Evolutionary conservation across 129 eudicot genomes (phyloP), one percentile per base, ranked within the genome.

Genomic region (Helichrysum umbraculigerum): DNA sequence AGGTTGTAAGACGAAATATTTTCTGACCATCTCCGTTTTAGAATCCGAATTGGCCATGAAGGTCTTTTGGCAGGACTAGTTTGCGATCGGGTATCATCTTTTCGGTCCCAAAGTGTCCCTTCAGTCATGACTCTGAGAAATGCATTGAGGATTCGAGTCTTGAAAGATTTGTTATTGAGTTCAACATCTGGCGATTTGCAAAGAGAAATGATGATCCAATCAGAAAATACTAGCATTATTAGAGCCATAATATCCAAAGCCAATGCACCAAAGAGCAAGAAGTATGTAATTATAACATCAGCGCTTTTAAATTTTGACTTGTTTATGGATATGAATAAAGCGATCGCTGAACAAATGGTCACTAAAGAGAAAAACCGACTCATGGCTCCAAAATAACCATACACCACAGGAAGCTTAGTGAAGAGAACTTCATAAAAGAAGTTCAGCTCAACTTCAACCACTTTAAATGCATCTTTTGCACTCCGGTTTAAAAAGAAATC

Each of bases 341-440:
- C 12, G 17, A 83, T 73, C 0, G 87, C 64, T 28, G 68, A 52
- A 29, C 75, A 73, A 72, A 73, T 28, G 0, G 82, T 63, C 1
- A 28, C 42, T 44, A 44, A 7, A 1, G 52, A 44, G 12, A 44
- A 44, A 44, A 33, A 33, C 35, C 35, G 35, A 33, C 20, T 52
- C 35, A 33, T 5, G 6, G 35, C 35, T 33, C 35, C 35, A 33
- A 33, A 33, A 33, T 33, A 7, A 29, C 60, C 61, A 34, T 72
- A 81, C 62, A 82, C 72, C 71, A 86, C 84, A 0, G 80, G 65
- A 20, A 81, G 62, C 79, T 90, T 90, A 16, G 92, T 90, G 83
- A 77, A 90, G 22, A 90, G 86, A 71, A 75, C 86, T 2, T 83
- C 96, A 73, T 87, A 87, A 29, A 85, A 59, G 86, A 87, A 81